Evolutionary conservation across 768 basidiomycete genomes (phyloP).

Genomic region (Russula griseocarnosa): DNA sequence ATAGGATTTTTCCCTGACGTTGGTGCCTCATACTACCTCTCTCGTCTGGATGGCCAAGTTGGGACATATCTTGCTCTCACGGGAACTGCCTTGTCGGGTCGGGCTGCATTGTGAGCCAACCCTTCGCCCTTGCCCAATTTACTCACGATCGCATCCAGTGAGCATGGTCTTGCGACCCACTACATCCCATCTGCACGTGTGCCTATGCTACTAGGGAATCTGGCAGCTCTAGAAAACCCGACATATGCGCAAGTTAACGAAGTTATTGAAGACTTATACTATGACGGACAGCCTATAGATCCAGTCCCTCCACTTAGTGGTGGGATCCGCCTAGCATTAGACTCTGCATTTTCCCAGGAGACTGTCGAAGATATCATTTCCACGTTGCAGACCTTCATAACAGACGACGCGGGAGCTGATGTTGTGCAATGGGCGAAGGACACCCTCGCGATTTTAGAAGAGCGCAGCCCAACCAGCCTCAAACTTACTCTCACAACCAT

Average conservation of each 20-base stretch:
- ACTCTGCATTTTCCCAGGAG: constrained; percentile 68
- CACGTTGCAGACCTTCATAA: constrained; percentile 46
- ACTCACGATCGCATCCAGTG: constrained; percentile 44
- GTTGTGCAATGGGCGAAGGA: constrained; percentile 70
- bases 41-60: constrained; percentile 83
- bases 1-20: constrained; percentile 92
- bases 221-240: constrained; percentile 54
- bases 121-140: not conserved
- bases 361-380: constrained; percentile 68
- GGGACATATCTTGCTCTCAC: constrained; percentile 95
- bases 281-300: constrained; percentile 58
- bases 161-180: constrained; percentile 92
- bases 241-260: constrained; percentile 54
- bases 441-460: constrained; percentile 57
- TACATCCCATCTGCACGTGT: constrained; percentile 77
- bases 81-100: constrained; percentile 62
- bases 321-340: constrained; percentile 68
- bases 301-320: constrained; percentile 53
- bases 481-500: constrained; percentile 84
- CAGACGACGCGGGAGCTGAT: constrained; percentile 39
- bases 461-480: constrained; percentile 87
- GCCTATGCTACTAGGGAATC: constrained; percentile 61
- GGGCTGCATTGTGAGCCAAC: constrained; percentile 74
- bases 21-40: constrained; percentile 85
- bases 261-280: constrained; percentile 59